These are phyloP conservation scores for Salicornia ramosissima DNA, from an alignment of 148 eudicot species.

Conservation along the genomic window DNA sequence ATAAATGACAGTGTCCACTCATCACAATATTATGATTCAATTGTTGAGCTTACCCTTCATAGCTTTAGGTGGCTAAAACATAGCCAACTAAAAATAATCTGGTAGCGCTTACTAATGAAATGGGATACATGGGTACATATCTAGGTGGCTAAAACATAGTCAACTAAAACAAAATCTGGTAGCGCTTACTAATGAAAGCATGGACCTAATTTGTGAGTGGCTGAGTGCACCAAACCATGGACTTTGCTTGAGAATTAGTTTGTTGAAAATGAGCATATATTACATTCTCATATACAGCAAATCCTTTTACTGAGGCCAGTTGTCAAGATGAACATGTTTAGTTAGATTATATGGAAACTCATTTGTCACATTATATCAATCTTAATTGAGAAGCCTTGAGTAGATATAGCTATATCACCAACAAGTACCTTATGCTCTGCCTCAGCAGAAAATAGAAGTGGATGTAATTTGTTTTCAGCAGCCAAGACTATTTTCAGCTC, in stretches of 20 bases:
- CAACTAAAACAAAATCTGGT: too few relatives aligned
- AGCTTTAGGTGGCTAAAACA: too few relatives aligned
- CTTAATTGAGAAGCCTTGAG: neutral
- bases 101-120: too few relatives aligned
- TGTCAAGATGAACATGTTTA: neutral
- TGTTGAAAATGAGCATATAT: neutral
- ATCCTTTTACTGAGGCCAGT: neutral
- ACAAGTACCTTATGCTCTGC: constrained; percentile 83
- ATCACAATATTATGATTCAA: too few relatives aligned
- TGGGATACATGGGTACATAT: too few relatives aligned
- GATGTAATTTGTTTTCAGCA: constrained; percentile 82
- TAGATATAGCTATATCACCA: constrained; percentile 3
- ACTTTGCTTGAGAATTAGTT: too few relatives aligned
- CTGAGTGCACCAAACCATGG: too few relatives aligned
- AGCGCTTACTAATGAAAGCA: too few relatives aligned
- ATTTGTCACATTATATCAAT: neutral
- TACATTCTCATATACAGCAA: neutral
- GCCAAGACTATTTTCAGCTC: constrained; percentile 61
- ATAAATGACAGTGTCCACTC: neutral
- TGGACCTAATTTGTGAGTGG: too few relatives aligned
- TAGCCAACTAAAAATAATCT: too few relatives aligned
- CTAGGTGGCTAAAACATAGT: too few relatives aligned
- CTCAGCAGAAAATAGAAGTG: constrained; percentile 82
- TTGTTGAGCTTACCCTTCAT: too few relatives aligned
- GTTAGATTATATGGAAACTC: neutral